Evolutionary conservation across 192 early-diverging fungal genomes (phyloP), one percentile per base, ranked within the genome.

Genomic region (Coemansia sp.): DNA sequence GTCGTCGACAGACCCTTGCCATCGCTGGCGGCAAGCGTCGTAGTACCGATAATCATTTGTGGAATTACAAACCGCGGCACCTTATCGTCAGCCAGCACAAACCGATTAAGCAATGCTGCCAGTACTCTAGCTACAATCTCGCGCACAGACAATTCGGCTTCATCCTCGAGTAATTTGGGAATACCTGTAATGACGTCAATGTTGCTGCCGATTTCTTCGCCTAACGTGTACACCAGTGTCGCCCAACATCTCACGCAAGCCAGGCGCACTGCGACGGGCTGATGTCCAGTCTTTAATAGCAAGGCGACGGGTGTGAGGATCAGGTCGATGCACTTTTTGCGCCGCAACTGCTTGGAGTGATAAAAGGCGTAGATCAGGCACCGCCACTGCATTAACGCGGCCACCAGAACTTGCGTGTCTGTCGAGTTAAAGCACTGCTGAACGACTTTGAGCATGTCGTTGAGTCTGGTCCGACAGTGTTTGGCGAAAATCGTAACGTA

Each of bases 331-430:
- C 64, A 75, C 44, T 73, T 70, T 38, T 45, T 49, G 40, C 39
- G 66, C n/a, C 67, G 65, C 29, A 82, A 39, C 35, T 65, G 73
- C 32, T 56, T 59, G 10, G 69, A 62, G 55, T 69, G 43, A 9
- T 55, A 55, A 49, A 82, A 73, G n/a, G 74, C 73, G 39, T 82
- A 82, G 59, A 82, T 68, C 70, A 82, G 40, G 67, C 79, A 82
- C 38, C 79, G 73, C 79, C 79, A 82, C 62, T 82, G 79, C 71
- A 73, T 76, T 34, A 82, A 53, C 50, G 74, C 56, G 0, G 71
- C 72, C 0, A 73, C 68, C 34, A 75, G 61, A 4, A 76, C 68
- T 7, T 53, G 49, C 2, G 67, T 10, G 27, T 70, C 71, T 16
- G 34, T 58, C 18, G 70, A 69, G 58, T 73, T 76, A 47, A 82